Evolutionary conservation across 2,329 filamentous ascomycete species (phyloP), one percentile per base, ranked within the genome.

Genomic region (Bipolaris oryzae): DNA sequence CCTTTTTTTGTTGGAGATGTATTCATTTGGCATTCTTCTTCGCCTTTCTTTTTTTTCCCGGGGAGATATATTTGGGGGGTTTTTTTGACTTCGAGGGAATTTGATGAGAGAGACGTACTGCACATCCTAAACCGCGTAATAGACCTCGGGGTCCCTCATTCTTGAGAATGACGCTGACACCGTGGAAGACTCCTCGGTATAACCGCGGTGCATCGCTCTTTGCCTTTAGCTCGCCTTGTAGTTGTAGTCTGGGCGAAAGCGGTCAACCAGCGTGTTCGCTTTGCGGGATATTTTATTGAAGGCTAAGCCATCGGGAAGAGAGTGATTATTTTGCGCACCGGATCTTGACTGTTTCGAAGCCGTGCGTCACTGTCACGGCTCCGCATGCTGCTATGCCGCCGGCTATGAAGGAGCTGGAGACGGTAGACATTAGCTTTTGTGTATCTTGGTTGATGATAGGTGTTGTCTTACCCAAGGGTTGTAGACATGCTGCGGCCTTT

Each of bases 261-360:
- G 39, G 61, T 74, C 60, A 74, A 67, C 58, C 41, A 25, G 18
- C 13, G 45, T 51, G 51, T 43, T 28, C 25, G 25, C 25, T 28
- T 28, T 10, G 7, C 25, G 9, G 9, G 25, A 10, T 28, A 10
- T 28, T 10, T 28, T 28, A 10, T 28, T 28, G 9, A 28, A 28
- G 25, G 25, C 25, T 10, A 28, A 28, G 23, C 41, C 21, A 48
- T 21, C 16, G 11, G 38, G 25, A 25, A 25, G 21, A 25, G 20
- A 39, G 38, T 39, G 18, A 21, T 39, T 39, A 9, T 39, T 49
- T 47, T 58, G 74, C 83, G 74, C 82, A 93, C 89, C 93, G 90
- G 75, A 98, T 98, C 85, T 99, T 99, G 76, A 99, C 92, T 11
- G 94, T 98, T 80, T 99, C 95, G 80, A 98, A 98, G 55, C 93